These are phyloP conservation scores for Geotrichum bryndzae DNA, from an alignment of 1,139 yeast species.

Conservation along the genomic window DNA sequence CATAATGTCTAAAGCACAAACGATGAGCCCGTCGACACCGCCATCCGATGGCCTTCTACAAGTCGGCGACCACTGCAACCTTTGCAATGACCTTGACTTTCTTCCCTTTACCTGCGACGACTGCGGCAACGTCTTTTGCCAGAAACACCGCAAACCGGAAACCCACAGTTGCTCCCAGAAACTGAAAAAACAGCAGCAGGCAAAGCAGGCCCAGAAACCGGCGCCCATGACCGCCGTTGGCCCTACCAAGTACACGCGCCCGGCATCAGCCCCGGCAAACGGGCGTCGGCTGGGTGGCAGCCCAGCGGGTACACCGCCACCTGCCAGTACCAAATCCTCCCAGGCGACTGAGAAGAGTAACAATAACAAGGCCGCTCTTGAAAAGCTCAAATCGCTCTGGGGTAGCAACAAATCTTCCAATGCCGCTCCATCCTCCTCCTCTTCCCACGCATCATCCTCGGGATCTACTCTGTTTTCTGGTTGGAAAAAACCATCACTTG, in stretches of 20 bases:
- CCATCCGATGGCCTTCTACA: slow-evolving; percentile 41
- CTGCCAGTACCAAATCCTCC: neutral
- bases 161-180: slow-evolving; percentile 40
- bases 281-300: neutral
- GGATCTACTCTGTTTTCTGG: slow-evolving; percentile 4
- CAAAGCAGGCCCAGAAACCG: slow-evolving; percentile 4
- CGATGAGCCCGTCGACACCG: neutral
- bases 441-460: neutral
- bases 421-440: neutral
- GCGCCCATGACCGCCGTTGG: neutral
- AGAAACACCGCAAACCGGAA: slow-evolving; percentile 45
- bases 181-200: neutral
- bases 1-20: neutral
- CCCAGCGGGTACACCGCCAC: neutral
- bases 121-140: slow-evolving; percentile 45
- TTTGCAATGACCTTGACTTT: slow-evolving; percentile 50
- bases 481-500: slow-evolving; percentile 14
- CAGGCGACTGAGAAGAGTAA: neutral
- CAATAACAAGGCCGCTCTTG: slow-evolving; percentile 14
- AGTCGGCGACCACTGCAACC: slow-evolving; percentile 49
- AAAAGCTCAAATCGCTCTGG: slow-evolving; percentile 15
- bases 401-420: slow-evolving; percentile 2
- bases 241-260: neutral
- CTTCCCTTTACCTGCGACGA: slow-evolving; percentile 52
- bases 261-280: neutral